A percentile compares a stretch with the other conserved stretches of the same genome.
Conservation (phyloP, 78 protist species). For the Dictyostelium brefeldianum region DNA sequence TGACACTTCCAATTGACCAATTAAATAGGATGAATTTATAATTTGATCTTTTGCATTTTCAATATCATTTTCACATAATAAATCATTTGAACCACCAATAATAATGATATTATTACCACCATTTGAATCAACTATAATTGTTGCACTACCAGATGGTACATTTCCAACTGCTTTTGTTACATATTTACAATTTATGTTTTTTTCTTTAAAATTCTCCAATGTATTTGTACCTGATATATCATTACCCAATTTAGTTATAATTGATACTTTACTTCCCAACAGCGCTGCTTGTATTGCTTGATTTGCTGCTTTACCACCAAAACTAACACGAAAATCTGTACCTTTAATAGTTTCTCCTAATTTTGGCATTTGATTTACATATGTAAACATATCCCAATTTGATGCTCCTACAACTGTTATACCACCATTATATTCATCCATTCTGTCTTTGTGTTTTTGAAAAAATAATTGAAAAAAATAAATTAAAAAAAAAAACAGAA, state of each 20-base stretch:
- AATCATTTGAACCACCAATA: constrained; percentile 78
- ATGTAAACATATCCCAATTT: constrained; percentile 79
- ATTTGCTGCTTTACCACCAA: constrained; percentile 83
- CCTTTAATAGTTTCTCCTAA: constrained; percentile 81
- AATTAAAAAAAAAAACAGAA: no score
- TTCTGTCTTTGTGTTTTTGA: background rate
- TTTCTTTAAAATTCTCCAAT: constrained; percentile 40
- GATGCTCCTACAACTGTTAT: constrained; percentile 75
- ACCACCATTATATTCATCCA: background rate
- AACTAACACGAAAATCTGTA: constrained; percentile 46
- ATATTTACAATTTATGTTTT: constrained; percentile 2
- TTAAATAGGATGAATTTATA: constrained; percentile 8
- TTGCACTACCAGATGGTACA: constrained; percentile 77
- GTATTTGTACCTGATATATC: constrained; percentile 74
- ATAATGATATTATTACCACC: constrained; percentile 78
- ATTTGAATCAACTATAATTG: constrained; percentile 75
- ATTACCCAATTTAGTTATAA: constrained; percentile 74
- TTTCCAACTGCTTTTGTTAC: background rate
- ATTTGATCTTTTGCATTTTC: constrained; percentile 35
- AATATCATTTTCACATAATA: constrained; percentile 24
- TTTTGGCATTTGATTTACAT: constrained; percentile 54
- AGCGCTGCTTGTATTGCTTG: constrained; percentile 82
- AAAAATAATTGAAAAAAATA: background rate
- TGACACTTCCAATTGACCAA: constrained; percentile 70
- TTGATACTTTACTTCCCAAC: constrained; percentile 31